Conservation (phyloP, 768 basidiomycete species). For the Nevesoporus exiguus region DNA sequence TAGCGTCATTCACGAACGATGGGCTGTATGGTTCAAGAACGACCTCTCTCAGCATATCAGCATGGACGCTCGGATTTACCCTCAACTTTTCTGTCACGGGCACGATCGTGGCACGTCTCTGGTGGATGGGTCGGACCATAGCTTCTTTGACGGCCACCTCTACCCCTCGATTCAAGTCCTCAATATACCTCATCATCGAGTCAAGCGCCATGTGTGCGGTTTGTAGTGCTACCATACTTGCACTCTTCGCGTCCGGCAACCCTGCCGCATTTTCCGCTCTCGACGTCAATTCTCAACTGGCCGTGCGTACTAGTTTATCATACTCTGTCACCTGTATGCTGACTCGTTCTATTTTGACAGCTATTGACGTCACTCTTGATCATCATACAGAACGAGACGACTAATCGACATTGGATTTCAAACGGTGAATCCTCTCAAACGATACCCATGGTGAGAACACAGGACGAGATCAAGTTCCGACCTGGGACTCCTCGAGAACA, state of each 20-base stretch:
- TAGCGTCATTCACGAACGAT: neutral
- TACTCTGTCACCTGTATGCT: too few relatives aligned
- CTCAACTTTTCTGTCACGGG: neutral
- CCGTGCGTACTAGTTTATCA: neutral
- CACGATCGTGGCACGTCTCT: neutral
- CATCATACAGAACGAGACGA: neutral
- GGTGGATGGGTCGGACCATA: neutral
- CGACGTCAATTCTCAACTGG: neutral
- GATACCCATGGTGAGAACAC: too few relatives aligned
- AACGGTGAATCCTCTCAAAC: neutral
- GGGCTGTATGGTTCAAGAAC: neutral
- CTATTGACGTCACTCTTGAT: neutral
- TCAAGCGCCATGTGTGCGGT: neutral
- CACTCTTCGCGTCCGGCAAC: neutral
- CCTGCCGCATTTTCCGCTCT: neutral
- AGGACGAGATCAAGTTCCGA: neutral
- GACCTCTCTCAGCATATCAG: neutral
- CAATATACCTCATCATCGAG: neutral
- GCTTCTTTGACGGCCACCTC: neutral
- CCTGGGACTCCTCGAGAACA: neutral
- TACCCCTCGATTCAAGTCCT: neutral
- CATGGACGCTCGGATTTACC: neutral
- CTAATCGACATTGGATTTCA: neutral
- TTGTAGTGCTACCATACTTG: neutral
- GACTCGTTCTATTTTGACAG: neutral